Evolutionary conservation across 352 stramenopile genomes (phyloP).

Genomic region (Aphanomyces euteiches): DNA sequence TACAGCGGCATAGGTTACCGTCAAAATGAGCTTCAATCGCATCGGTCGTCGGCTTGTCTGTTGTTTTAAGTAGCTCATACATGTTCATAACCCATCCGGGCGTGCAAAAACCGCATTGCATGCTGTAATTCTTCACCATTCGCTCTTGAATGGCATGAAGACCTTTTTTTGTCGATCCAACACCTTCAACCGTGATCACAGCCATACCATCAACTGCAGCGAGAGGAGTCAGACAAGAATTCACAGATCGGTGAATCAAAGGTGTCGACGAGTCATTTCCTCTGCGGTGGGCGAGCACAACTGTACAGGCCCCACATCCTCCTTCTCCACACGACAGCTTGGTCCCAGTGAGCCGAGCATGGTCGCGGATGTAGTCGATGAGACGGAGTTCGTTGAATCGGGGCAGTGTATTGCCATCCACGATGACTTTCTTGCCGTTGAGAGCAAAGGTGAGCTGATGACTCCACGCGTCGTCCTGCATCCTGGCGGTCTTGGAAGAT

Average conservation of each 20-base stretch:
- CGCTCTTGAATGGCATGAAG: slow-evolving; percentile 59
- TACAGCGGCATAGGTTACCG: slow-evolving; percentile 89
- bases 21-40: slow-evolving; percentile 80
- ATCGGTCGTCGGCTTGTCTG: slow-evolving; percentile 42
- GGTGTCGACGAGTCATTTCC: slow-evolving; percentile 17
- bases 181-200: slow-evolving; percentile 83
- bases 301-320: slow-evolving; percentile 40
- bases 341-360: slow-evolving; percentile 56
- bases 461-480: background rate
- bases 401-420: slow-evolving; percentile 15
- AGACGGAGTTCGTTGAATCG: slow-evolving; percentile 33
- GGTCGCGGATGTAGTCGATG: slow-evolving; percentile 63
- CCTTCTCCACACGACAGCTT: slow-evolving; percentile 53
- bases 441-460: slow-evolving; percentile 21
- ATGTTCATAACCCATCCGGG: slow-evolving; percentile 48
- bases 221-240: slow-evolving; percentile 82
- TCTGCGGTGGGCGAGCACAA: slow-evolving; percentile 36
- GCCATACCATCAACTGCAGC: slow-evolving; percentile 66
- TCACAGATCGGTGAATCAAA: slow-evolving; percentile 50
- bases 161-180: slow-evolving; percentile 42
- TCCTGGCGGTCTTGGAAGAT: no score
- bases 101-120: slow-evolving; percentile 83
- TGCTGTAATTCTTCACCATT: slow-evolving; percentile 69
- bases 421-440: slow-evolving; percentile 21
- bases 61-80: slow-evolving; percentile 37